Evolutionary conservation across 306 rosid species (phyloP).

Genomic region (Cucurbita ficifolia): DNA sequence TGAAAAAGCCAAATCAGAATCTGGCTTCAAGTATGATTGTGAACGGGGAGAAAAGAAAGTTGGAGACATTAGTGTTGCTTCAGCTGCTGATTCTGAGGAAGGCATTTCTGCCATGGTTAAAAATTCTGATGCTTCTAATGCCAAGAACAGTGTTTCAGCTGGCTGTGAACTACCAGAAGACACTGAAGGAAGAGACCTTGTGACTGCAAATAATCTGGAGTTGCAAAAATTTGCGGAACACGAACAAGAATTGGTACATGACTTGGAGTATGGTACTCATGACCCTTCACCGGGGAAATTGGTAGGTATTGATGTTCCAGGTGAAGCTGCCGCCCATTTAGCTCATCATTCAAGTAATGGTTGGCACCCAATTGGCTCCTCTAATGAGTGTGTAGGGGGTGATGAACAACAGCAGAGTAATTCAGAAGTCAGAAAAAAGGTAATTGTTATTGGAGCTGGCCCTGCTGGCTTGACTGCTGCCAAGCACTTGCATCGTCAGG

Average conservation of each 20-base stretch:
- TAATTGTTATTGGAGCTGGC: conserved; percentile 91
- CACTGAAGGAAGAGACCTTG: conserved; percentile 18
- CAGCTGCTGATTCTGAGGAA: conserved; percentile 80
- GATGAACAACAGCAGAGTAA: conserved; percentile 21
- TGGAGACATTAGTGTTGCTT: conserved; percentile 44
- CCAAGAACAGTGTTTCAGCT: conserved; percentile 19
- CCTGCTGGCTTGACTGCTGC: conserved; percentile 99
- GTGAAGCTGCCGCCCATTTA: conserved; percentile 18
- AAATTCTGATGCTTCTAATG: conserved; percentile 28
- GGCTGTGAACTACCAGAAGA: conserved; percentile 22
- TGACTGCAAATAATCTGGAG: conserved; percentile 11
- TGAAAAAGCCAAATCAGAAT: conserved; percentile 52
- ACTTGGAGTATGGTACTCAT: conserved; percentile 20
- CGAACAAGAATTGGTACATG: conserved; percentile 21
- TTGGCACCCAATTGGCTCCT: not conserved
- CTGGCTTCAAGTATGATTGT: conserved; percentile 34
- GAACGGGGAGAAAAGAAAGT: conserved; percentile 48
- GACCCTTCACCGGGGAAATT: conserved; percentile 15
- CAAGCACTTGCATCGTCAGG: conserved; percentile 92
- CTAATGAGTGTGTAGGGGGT: conserved; percentile 22
- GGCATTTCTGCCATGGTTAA: conserved; percentile 75
- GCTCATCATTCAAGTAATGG: conserved; percentile 29
- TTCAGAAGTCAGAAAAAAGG: conserved; percentile 43
- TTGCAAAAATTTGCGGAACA: conserved; percentile 18
- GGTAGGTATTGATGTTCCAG: conserved; percentile 17